Evolutionary conservation across 805 yeast species (phyloP), one percentile per base, ranked within the genome.

Genomic region (Candida orba): DNA sequence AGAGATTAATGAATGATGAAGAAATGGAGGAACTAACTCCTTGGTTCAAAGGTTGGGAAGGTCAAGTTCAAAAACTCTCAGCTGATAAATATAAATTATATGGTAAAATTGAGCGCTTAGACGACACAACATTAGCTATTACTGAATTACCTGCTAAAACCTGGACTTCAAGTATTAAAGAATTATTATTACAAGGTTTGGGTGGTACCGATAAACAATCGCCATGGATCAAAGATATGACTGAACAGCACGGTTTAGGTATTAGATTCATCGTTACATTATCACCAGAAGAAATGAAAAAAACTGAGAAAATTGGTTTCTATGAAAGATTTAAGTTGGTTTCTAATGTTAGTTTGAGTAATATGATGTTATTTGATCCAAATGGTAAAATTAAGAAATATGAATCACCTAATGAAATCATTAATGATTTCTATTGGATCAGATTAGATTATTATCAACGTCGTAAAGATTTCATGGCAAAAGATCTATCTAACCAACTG

Each of bases 1-100:
- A 78, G 46, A 76, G 76, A 34, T 59, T 93, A 54, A 80, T 93
- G 88, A 68, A 72, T 17, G 84, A 79, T 9, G 83, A 87, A 55
- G 84, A 78, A 31, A 59, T 79, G 65, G 72, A 67, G 25, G 85
- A 82, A 33, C 78, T 93, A 88, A 61, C 67, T 9, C 99, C 99
- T 1, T 93, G 98, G 98, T 93, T 73, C 60, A 79, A 86, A 61
- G 98, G 96, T 15, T 93, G 98, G 98, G 81, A 78, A 37, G 99
- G 99, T 39, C 68, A 74, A 1, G 72, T 90, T 38, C 88, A 82
- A 54, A 72, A 75, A 50, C 63, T 73, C 25, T 80, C 74, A 9
- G 61, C 67, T n/a, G 93, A 82, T 43, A 83, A 77, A 55, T 93
- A 73, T 64, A 79, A 79, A 56, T 76, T 88, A 52, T 78, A 75